These are phyloP conservation scores for Geranomyces variabilis DNA, from an alignment of 192 early-diverging fungal genomes.

Conservation along the genomic window DNA sequence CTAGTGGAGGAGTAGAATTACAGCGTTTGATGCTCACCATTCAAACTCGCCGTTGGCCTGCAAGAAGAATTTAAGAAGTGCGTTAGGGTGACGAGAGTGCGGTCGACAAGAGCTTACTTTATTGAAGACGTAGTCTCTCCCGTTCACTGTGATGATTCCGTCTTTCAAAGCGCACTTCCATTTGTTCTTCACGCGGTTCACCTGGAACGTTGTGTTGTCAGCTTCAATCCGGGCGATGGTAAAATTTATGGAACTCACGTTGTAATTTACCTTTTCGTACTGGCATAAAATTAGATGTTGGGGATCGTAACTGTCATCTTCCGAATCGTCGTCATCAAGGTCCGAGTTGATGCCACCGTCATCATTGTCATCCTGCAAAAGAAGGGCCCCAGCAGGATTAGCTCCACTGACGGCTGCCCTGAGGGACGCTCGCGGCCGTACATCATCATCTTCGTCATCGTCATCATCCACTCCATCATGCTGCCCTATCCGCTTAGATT, in stretches of 20 bases:
- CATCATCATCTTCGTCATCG: slow-evolving; percentile 54
- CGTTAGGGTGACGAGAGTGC: not conserved
- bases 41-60: slow-evolving; percentile 92
- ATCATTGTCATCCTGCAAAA: slow-evolving; percentile 34
- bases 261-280: slow-evolving; percentile 64
- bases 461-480: slow-evolving; percentile 48
- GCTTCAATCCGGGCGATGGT: not conserved
- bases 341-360: slow-evolving; percentile 56
- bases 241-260: not conserved
- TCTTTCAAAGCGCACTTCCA: slow-evolving; percentile 98
- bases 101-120: slow-evolving; percentile 51
- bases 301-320: slow-evolving; percentile 39
- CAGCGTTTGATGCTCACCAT: slow-evolving; percentile 65
- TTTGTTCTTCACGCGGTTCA: slow-evolving; percentile 95
- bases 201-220: slow-evolving; percentile 32
- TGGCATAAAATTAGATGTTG: slow-evolving; percentile 51
- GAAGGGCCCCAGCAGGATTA: not conserved
- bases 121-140: slow-evolving; percentile 93
- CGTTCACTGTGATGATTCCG: slow-evolving; percentile 94
- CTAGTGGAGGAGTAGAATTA: not conserved
- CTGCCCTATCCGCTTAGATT: slow-evolving; percentile 37
- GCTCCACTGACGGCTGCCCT: not conserved
- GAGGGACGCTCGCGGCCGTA: not conserved
- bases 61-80: not conserved
- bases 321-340: slow-evolving; percentile 53